phyloP scores from a whole-genome alignment of 257 asterid genomes.

The Salvia splendens region DNA sequence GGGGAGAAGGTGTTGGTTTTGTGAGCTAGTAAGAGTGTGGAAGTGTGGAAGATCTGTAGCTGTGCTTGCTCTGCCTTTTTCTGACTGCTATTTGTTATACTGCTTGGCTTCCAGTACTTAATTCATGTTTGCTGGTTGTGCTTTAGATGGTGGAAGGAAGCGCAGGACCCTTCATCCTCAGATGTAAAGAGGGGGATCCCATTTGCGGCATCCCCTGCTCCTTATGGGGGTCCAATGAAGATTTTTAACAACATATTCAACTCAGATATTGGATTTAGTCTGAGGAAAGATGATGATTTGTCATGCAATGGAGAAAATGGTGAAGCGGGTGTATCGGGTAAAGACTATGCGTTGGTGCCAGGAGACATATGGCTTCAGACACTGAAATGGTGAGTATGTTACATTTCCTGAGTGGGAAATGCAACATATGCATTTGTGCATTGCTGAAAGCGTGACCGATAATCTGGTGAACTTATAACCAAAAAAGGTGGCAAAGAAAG shows the following conservation, averaged over 20 bases:
- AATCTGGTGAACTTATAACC: slow-evolving; percentile 11
- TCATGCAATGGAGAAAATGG: slow-evolving; percentile 50
- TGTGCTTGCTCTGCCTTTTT: slow-evolving; percentile 7
- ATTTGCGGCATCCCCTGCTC: slow-evolving; percentile 63
- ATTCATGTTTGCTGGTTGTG: slow-evolving; percentile 28
- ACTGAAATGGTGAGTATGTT: slow-evolving; percentile 65
- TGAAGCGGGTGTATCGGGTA: slow-evolving; percentile 69
- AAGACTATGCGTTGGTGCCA: slow-evolving; percentile 88
- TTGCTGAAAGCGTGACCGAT: slow-evolving; percentile 18
- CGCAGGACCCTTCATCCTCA: slow-evolving; percentile 59
- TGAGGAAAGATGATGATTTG: slow-evolving; percentile 68
- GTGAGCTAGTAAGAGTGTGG: slow-evolving; percentile 27
- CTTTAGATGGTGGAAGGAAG: slow-evolving; percentile 97
- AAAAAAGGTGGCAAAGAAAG: slow-evolving; percentile 20
- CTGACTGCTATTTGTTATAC: slow-evolving; percentile 8
- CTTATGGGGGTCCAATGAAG: slow-evolving; percentile 87
- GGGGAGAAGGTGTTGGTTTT: slow-evolving; percentile 14
- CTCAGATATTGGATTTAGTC: slow-evolving; percentile 74
- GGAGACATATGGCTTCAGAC: slow-evolving; percentile 85
- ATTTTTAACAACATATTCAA: slow-evolving; percentile 74
- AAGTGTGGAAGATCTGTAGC: slow-evolving; percentile 11
- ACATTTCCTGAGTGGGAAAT: slow-evolving; percentile 21
- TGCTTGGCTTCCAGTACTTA: not conserved
- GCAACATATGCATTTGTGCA: slow-evolving; percentile 28
- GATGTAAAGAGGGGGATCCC: slow-evolving; percentile 62